These are phyloP conservation scores for Pseudogymnoascus sp. DNA, from an alignment of 2,329 filamentous ascomycete species.

Conservation along the genomic window DNA sequence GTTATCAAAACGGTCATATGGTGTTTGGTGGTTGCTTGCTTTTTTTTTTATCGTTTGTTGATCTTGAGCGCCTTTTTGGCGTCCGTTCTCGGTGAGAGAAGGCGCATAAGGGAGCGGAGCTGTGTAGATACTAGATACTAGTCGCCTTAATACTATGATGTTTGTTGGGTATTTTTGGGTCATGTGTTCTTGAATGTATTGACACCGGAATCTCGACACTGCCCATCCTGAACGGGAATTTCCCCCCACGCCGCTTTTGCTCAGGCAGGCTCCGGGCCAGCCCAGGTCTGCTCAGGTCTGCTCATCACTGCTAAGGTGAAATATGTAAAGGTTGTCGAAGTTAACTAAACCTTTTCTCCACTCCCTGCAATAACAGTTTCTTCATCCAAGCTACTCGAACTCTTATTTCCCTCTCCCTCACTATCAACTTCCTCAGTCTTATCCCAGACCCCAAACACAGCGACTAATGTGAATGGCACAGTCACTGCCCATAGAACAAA, in stretches of 20 bases:
- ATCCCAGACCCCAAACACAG: not conserved
- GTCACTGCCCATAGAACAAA: slow-evolving; percentile 26
- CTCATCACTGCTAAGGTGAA: not conserved
- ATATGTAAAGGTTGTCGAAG: not conserved
- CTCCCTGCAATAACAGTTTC: not conserved
- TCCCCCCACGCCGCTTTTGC: too few species aligned
- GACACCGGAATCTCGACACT: too few species aligned
- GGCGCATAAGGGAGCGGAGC: not conserved
- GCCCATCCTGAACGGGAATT: too few species aligned
- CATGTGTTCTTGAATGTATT: not conserved
- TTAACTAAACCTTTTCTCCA: not conserved
- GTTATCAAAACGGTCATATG: not conserved
- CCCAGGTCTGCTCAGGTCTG: not conserved
- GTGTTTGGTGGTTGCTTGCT: not conserved
- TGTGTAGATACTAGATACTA: not conserved
- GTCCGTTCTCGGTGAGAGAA: not conserved
- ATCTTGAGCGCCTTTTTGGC: not conserved
- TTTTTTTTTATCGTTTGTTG: not conserved
- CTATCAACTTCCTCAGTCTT: not conserved
- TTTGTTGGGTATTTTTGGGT: not conserved
- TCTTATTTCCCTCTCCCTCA: not conserved
- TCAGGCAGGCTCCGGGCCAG: not conserved
- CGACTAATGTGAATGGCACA: slow-evolving; percentile 9
- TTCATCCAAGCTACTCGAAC: not conserved
- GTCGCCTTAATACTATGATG: not conserved